Evolutionary conservation across 2,329 filamentous ascomycete species (phyloP).

Genomic region (Colletotrichum chlorophyti): DNA sequence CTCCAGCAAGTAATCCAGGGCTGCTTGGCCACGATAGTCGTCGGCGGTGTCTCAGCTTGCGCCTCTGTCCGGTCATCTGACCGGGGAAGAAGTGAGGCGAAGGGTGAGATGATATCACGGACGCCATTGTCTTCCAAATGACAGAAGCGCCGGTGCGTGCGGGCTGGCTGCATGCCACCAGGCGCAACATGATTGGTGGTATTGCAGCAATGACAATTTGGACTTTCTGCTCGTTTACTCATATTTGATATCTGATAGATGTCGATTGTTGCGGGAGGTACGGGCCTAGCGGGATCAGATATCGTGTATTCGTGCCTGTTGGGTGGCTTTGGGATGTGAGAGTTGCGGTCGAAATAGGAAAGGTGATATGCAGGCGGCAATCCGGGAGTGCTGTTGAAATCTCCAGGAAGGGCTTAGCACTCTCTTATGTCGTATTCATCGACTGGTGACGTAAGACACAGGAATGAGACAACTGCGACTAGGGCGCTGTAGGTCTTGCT

Average conservation of each 20-base stretch:
- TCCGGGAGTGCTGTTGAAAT: background rate
- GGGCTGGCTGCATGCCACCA: constrained; percentile 23
- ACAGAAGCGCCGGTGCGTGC: background rate
- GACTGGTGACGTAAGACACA: constrained; percentile 1
- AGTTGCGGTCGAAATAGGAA: background rate
- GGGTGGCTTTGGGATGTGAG: background rate
- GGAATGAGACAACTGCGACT: background rate
- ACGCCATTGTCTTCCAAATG: constrained; percentile 4
- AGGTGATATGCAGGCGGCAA: background rate
- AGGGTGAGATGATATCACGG: constrained; percentile 28
- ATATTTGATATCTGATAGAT: constrained; percentile 24
- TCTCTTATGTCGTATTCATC: background rate
- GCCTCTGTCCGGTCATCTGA: constrained; percentile 11
- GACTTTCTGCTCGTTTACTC: constrained; percentile 10
- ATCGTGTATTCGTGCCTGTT: background rate
- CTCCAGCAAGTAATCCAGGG: background rate
- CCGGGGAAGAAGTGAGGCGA: constrained; percentile 20
- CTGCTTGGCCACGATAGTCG: background rate
- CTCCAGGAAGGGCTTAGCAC: background rate
- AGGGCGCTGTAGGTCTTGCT: constrained; percentile 6
- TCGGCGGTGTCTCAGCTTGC: constrained; percentile 18
- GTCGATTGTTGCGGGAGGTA: constrained; percentile 5
- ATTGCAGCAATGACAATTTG: constrained; percentile 1
- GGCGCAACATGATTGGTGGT: constrained; percentile 22
- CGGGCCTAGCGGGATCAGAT: constrained; percentile 15